Conservation (phyloP, 2,329 filamentous ascomycete genomes). For the Graphilbum fragrans region DNA sequence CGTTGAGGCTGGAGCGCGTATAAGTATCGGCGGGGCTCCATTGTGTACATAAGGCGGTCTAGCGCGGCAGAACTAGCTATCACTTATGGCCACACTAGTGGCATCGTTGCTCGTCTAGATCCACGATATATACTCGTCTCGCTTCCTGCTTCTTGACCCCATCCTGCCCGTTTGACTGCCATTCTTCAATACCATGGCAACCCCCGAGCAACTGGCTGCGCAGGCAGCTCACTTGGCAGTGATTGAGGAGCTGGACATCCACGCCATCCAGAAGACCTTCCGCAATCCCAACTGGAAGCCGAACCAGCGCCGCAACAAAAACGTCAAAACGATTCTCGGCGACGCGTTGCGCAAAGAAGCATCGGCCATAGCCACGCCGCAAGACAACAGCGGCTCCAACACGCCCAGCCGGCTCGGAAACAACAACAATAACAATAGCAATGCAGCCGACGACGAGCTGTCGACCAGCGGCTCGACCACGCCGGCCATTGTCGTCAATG, state of each 20-base stretch:
- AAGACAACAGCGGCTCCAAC: conserved; percentile 60
- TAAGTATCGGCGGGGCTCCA: no score
- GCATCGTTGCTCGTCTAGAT: no score
- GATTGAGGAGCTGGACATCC: conserved; percentile 85
- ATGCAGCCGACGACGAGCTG: conserved; percentile 32
- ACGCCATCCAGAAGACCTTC: conserved; percentile 76
- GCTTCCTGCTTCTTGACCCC: no score
- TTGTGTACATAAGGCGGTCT: no score
- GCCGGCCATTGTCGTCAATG: conserved; percentile 41
- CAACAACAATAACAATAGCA: background rate
- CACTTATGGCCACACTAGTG: no score
- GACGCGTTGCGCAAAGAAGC: conserved; percentile 83
- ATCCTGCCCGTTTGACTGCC: no score
- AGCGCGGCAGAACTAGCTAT: no score
- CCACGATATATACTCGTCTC: no score
- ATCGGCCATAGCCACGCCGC: conserved; percentile 69
- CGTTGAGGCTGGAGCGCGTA: no score
- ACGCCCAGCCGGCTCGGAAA: conserved; percentile 43
- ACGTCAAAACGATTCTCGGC: conserved; percentile 89
- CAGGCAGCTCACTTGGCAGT: conserved; percentile 75
- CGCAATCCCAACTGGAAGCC: conserved; percentile 86
- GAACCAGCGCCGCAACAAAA: conserved; percentile 94
- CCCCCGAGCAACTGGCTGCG: conserved; percentile 60
- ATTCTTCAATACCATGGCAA: conserved; percentile 12
- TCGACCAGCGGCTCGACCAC: conserved; percentile 48